phyloP scores from a whole-genome alignment of 345 rosid genomes.

The Hibiscus mutabilis region DNA sequence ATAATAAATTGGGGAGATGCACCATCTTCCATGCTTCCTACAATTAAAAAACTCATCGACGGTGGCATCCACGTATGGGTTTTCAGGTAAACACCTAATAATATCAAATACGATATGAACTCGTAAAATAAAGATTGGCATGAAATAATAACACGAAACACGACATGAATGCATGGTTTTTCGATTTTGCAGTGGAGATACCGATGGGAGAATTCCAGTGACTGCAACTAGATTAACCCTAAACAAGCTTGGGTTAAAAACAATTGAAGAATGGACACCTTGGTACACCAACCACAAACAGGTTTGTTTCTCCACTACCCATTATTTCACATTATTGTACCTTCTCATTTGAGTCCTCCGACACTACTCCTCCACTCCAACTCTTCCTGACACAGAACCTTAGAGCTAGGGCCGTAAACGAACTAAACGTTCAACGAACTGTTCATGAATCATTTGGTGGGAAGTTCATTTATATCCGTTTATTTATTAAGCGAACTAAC shows the following conservation, averaged over 20 bases:
- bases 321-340: too few relatives aligned
- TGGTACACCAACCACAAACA: conserved; percentile 50
- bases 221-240: conserved; percentile 59
- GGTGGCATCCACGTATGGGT: conserved; percentile 83
- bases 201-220: conserved; percentile 83
- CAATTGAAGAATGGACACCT: conserved; percentile 63
- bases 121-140: not conserved
- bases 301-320: conserved; percentile 16
- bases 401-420: too few relatives aligned
- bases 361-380: too few relatives aligned
- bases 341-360: too few relatives aligned
- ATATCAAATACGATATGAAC: not conserved
- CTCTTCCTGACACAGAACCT: too few relatives aligned
- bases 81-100: conserved; percentile 37
- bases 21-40: conserved; percentile 61
- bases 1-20: conserved; percentile 51
- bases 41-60: conserved; percentile 48
- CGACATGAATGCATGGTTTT: not conserved
- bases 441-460: too few relatives aligned
- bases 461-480: too few relatives aligned
- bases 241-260: conserved; percentile 59
- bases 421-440: too few relatives aligned
- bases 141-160: not conserved
- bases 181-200: conserved; percentile 54
- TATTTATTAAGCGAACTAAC: too few relatives aligned